Percentiles rank a stretch among this genome's conserved stretches.
Conservation (phyloP, 2,329 filamentous ascomycete species). For the Albifimbria verrucaria region DNA sequence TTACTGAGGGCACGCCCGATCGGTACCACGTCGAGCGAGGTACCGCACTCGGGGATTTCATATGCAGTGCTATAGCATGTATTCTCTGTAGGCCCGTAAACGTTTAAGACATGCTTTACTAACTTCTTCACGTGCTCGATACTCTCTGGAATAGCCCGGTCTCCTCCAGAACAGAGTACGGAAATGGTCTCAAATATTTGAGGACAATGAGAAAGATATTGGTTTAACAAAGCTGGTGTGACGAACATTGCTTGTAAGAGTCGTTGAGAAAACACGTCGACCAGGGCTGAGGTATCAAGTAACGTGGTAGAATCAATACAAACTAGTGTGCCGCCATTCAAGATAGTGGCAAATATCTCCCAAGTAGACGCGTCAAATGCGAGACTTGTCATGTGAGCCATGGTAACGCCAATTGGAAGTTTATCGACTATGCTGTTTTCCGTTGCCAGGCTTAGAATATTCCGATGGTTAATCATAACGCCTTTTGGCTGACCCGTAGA, state of each 20-base stretch:
- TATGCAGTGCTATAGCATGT: conserved; percentile 9
- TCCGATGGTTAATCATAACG: not conserved
- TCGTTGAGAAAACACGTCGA: conserved; percentile 9
- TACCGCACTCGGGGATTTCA: conserved; percentile 8
- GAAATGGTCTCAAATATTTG: conserved; percentile 13
- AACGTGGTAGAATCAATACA: conserved; percentile 9
- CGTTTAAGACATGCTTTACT: not conserved
- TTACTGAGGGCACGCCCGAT: conserved; percentile 4
- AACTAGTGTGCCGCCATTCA: conserved; percentile 10
- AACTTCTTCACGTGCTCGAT: not conserved
- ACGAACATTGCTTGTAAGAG: no score
- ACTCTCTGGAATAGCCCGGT: conserved; percentile 7
- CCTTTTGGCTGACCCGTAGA: conserved; percentile 20
- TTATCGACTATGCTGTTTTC: conserved; percentile 1
- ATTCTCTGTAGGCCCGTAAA: conserved; percentile 9
- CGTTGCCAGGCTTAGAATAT: not conserved
- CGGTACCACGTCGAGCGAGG: conserved; percentile 1
- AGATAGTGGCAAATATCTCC: conserved; percentile 14
- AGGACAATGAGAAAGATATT: no score
- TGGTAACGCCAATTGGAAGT: not conserved
- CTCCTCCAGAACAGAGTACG: conserved; percentile 14
- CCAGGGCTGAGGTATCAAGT: conserved; percentile 5
- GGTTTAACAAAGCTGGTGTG: no score
- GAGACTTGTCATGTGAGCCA: conserved; percentile 15
- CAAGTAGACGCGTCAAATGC: conserved; percentile 16